A percentile compares a stretch with the other conserved stretches of the same genome.
These are phyloP conservation scores for Blepharisma stoltei DNA, from an alignment of 73 alveolate genomes.

Conservation along the genomic window DNA sequence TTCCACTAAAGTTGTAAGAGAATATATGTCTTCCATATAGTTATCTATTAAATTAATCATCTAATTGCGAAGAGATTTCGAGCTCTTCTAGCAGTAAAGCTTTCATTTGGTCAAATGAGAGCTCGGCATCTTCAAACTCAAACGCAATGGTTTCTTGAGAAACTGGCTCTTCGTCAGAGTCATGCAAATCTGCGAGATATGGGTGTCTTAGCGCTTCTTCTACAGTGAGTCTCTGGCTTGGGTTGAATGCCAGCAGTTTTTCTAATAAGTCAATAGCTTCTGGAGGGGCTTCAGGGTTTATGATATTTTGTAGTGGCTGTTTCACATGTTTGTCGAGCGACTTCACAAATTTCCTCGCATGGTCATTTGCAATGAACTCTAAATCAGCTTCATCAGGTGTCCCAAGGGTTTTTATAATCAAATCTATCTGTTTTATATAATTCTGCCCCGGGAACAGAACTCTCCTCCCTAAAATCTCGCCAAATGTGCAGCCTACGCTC, in stretches of 20 bases:
- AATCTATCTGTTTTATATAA: constrained; percentile 64
- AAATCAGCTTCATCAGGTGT: constrained; percentile 69
- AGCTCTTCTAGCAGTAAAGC: constrained; percentile 27
- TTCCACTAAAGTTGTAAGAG: too few species aligned
- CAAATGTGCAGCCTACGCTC: constrained; percentile 94
- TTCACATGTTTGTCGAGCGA: constrained; percentile 30
- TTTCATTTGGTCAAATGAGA: constrained; percentile 45
- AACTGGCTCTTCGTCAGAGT: constrained; percentile 61
- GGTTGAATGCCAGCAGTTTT: constrained; percentile 45
- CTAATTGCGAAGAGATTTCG: background rate
- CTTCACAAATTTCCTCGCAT: constrained; percentile 21
- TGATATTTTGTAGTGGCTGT: constrained; percentile 25
- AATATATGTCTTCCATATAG: too few species aligned
- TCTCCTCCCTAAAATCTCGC: constrained; percentile 78
- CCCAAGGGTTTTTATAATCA: constrained; percentile 81
- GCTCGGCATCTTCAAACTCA: constrained; percentile 51
- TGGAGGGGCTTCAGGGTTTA: constrained; percentile 40
- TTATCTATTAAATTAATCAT: background rate
- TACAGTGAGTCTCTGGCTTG: constrained; percentile 48
- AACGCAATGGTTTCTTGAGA: constrained; percentile 40
- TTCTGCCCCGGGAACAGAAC: constrained; percentile 85
- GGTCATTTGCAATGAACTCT: constrained; percentile 35
- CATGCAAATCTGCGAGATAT: constrained; percentile 57
- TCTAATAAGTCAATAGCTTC: constrained; percentile 52
- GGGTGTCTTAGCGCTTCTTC: constrained; percentile 48